These are phyloP conservation scores for Chlamydomonas schloesseri DNA, from an alignment of 139 green algal genomes.

Conservation along the genomic window DNA sequence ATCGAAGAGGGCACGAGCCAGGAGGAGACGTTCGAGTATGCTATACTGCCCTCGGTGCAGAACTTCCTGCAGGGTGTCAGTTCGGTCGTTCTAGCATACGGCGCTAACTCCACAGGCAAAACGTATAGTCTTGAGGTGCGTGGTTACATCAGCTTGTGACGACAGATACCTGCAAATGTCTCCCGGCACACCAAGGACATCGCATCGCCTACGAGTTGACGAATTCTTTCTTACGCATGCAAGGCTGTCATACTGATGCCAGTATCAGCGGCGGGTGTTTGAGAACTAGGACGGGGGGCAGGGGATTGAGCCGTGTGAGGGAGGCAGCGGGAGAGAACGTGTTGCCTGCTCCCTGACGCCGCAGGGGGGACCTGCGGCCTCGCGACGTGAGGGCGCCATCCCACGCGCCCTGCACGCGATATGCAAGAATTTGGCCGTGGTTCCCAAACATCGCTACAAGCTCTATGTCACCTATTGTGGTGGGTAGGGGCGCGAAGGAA, in stretches of 20 bases:
- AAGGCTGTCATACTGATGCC: neutral
- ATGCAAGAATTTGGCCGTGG: conserved; percentile 33
- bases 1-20: conserved; percentile 27
- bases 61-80: conserved; percentile 24
- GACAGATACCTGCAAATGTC: no score
- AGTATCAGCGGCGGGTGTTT: neutral
- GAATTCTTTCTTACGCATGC: neutral
- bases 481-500: conserved; percentile 5
- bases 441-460: conserved; percentile 46
- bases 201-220: neutral
- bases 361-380: neutral
- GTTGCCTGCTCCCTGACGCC: neutral
- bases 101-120: conserved; percentile 12
- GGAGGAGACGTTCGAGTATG: conserved; percentile 22
- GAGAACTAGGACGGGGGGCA: no score
- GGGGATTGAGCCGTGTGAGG: no score
- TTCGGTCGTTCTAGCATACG: conserved; percentile 20
- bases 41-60: conserved; percentile 18
- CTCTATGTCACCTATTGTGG: conserved; percentile 45
- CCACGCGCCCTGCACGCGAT: conserved; percentile 38
- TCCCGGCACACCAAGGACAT: no score
- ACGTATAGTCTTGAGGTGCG: conserved; percentile 36
- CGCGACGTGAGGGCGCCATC: conserved; percentile 16
- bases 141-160: neutral
- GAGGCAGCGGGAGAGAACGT: no score